A percentile compares a stretch with the other conserved stretches of the same genome.
Conservation (phyloP, 306 rosid species). For the Cucumis hystrix region DNA sequence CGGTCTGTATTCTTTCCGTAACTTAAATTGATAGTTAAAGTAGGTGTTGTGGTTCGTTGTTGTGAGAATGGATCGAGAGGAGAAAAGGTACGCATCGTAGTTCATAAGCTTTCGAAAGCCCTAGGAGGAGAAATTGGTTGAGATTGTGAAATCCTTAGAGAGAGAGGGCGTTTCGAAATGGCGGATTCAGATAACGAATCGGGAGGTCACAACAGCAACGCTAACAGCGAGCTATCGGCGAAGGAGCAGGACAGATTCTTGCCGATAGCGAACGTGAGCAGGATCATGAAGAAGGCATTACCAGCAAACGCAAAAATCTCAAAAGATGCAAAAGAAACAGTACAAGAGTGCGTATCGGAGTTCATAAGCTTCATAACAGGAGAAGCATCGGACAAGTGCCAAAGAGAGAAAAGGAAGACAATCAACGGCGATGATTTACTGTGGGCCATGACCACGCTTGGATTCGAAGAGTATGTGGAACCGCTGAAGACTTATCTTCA, state of each 20-base stretch:
- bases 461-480: constrained; percentile 53
- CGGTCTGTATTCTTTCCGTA: no score
- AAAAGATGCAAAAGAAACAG: constrained; percentile 57
- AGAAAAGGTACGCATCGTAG: no score
- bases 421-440: constrained; percentile 56
- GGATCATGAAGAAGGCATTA: constrained; percentile 63
- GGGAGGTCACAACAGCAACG: constrained; percentile 30
- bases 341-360: constrained; percentile 58
- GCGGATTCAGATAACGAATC: constrained; percentile 72
- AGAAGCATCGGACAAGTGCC: constrained; percentile 63
- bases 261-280: constrained; percentile 68
- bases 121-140: not conserved
- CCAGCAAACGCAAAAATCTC: constrained; percentile 70
- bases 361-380: constrained; percentile 60
- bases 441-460: constrained; percentile 62
- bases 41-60: no score
- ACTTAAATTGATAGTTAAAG: no score
- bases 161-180: constrained; percentile 11
- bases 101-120: not conserved
- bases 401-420: constrained; percentile 62
- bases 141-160: not conserved
- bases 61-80: no score
- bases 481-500: constrained; percentile 48
- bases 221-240: constrained; percentile 25
- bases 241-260: constrained; percentile 50